phyloP scores from a whole-genome alignment of 768 basidiomycete species.

The Russula compacta region DNA sequence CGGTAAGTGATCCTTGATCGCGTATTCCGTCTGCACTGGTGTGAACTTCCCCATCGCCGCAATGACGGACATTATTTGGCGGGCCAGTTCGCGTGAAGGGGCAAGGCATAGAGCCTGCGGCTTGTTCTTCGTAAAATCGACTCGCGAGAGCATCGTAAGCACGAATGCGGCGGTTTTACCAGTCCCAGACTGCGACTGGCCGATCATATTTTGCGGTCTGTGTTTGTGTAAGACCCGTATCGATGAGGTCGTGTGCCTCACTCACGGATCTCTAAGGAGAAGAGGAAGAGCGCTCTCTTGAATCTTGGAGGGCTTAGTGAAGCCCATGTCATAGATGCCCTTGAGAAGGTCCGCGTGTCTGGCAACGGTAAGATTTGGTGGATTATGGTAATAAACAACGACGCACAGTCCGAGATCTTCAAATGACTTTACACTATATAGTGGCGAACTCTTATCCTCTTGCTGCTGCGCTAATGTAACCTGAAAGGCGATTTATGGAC shows the following conservation, averaged over 20 bases:
- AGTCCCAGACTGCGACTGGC: slow-evolving; percentile 97
- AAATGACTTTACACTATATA: slow-evolving; percentile 89
- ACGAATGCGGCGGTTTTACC: slow-evolving; percentile 99
- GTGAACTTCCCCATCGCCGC: slow-evolving; percentile 94
- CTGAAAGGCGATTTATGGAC: slow-evolving; percentile 31
- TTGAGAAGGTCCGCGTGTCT: slow-evolving; percentile 85
- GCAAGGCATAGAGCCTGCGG: slow-evolving; percentile 98
- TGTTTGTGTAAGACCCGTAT: background rate
- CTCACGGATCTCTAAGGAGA: slow-evolving; percentile 82
- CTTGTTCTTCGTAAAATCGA: slow-evolving; percentile 74
- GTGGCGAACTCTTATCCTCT: slow-evolving; percentile 88
- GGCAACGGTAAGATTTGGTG: background rate
- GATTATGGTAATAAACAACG: slow-evolving; percentile 55
- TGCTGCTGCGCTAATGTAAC: slow-evolving; percentile 97
- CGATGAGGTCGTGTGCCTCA: slow-evolving; percentile 9
- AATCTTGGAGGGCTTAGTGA: slow-evolving; percentile 97
- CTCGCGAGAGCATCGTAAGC: slow-evolving; percentile 90
- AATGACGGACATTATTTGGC: slow-evolving; percentile 95
- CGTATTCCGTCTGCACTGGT: slow-evolving; percentile 86
- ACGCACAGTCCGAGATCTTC: slow-evolving; percentile 92
- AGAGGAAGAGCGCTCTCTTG: slow-evolving; percentile 95
- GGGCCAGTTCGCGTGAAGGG: slow-evolving; percentile 91
- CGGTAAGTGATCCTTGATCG: slow-evolving; percentile 82
- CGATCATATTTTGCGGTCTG: slow-evolving; percentile 98
- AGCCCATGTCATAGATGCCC: slow-evolving; percentile 91